Evolutionary conservation across 352 stramenopile species (phyloP).

Genomic region (Globisporangium barbulae): DNA sequence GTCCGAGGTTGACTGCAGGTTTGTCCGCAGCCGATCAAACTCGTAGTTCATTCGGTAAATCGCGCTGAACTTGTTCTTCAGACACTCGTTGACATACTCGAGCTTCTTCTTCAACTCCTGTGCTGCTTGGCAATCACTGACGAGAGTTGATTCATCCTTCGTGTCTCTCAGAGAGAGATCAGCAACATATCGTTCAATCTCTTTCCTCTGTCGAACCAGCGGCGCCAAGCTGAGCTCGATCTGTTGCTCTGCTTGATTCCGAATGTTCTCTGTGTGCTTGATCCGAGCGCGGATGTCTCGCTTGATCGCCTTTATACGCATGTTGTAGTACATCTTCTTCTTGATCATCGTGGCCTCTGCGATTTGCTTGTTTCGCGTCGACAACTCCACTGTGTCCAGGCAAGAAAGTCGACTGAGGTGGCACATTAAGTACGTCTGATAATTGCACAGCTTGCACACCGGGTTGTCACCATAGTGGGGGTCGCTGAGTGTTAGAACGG

Average conservation of each 20-base stretch:
- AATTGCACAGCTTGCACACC: slow-evolving; percentile 91
- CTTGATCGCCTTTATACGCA: slow-evolving; percentile 91
- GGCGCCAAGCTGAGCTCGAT: slow-evolving; percentile 40
- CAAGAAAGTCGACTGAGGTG: slow-evolving; percentile 67
- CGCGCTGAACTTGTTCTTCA: slow-evolving; percentile 33
- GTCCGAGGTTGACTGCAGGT: slow-evolving; percentile 54
- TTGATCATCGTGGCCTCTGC: slow-evolving; percentile 91
- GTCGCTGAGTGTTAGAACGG: slow-evolving; percentile 73
- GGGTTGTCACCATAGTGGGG: slow-evolving; percentile 90
- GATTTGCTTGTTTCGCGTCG: slow-evolving; percentile 79
- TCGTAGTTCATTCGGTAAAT: slow-evolving; percentile 59
- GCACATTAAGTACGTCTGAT: slow-evolving; percentile 90
- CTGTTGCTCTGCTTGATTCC: slow-evolving; percentile 44
- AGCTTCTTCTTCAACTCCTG: slow-evolving; percentile 39
- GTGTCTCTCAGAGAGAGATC: slow-evolving; percentile 9
- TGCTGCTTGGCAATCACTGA: slow-evolving; percentile 8
- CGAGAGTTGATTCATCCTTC: slow-evolving; percentile 1
- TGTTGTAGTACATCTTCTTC: slow-evolving; percentile 96
- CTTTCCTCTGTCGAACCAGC: slow-evolving; percentile 57
- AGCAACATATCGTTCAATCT: slow-evolving; percentile 50
- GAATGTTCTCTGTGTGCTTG: slow-evolving; percentile 41
- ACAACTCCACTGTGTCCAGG: slow-evolving; percentile 78
- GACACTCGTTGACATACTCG: slow-evolving; percentile 31
- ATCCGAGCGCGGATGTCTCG: slow-evolving; percentile 64
- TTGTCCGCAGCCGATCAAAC: slow-evolving; percentile 45